Evolutionary conservation across 805 yeast species (phyloP).

Genomic region (Saccharomycopsis microspora): DNA sequence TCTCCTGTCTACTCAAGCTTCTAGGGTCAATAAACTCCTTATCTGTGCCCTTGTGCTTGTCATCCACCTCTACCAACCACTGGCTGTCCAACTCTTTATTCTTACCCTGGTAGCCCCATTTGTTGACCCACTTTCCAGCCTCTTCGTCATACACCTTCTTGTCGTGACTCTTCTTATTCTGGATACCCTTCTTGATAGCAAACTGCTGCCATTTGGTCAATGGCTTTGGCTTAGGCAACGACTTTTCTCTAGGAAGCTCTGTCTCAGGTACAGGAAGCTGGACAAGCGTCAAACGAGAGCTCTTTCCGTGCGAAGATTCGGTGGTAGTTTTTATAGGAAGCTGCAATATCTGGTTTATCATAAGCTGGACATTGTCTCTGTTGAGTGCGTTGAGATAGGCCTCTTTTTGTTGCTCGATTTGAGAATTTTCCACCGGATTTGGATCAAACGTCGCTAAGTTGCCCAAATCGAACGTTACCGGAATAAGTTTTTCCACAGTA

Average conservation of each 20-base stretch:
- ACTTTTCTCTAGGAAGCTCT: slow-evolving; percentile 85
- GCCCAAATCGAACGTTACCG: slow-evolving; percentile 83
- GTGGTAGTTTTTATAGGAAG: slow-evolving; percentile 84
- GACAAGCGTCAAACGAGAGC: slow-evolving; percentile 71
- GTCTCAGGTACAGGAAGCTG: slow-evolving; percentile 78
- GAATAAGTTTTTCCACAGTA: slow-evolving; percentile 84
- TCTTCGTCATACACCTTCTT: slow-evolving; percentile 86
- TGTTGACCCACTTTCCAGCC: slow-evolving; percentile 89
- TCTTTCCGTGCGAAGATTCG: slow-evolving; percentile 45
- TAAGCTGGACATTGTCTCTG: slow-evolving; percentile 86
- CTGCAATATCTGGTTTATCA: slow-evolving; percentile 82
- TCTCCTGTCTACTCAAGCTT: slow-evolving; percentile 65
- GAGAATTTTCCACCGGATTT: slow-evolving; percentile 63
- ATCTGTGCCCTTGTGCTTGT: slow-evolving; percentile 44
- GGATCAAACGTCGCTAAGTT: slow-evolving; percentile 84
- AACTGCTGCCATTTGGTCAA: slow-evolving; percentile 95
- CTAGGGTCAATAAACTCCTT: slow-evolving; percentile 82
- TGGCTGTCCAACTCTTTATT: slow-evolving; percentile 75
- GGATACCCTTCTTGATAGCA: slow-evolving; percentile 92
- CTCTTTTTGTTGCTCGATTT: slow-evolving; percentile 49
- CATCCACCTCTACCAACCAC: slow-evolving; percentile 94
- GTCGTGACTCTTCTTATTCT: slow-evolving; percentile 81
- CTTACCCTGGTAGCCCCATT: slow-evolving; percentile 96
- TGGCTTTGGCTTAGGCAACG: slow-evolving; percentile 85
- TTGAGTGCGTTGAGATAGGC: slow-evolving; percentile 51